These are phyloP conservation scores for Pyricularia sp. DNA, from an alignment of 2,329 filamentous ascomycete genomes.

Conservation along the genomic window DNA sequence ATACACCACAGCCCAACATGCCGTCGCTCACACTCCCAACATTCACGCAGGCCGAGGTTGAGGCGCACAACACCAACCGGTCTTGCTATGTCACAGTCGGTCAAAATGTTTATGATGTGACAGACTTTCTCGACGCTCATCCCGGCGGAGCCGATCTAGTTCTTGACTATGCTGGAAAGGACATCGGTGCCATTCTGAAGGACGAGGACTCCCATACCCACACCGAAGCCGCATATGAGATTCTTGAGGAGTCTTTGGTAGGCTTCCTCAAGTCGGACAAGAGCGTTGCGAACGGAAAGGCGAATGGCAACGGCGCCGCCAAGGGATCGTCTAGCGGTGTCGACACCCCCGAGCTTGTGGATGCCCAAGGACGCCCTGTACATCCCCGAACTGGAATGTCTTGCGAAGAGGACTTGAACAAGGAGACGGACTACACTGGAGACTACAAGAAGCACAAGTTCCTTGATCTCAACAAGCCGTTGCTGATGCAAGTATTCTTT, in stretches of 20 bases:
- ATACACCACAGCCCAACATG: constrained; percentile 38
- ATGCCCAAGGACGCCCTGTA: constrained; percentile 23
- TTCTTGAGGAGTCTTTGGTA: constrained; percentile 77
- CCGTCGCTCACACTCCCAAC: constrained; percentile 74
- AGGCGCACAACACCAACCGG: constrained; percentile 65
- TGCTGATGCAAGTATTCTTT: constrained; percentile 80
- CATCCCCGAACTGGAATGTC: constrained; percentile 78
- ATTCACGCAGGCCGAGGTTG: constrained; percentile 71
- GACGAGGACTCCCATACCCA: constrained; percentile 78
- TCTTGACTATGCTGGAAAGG: constrained; percentile 81
- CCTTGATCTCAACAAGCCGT: constrained; percentile 74
- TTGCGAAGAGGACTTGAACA: constrained; percentile 73
- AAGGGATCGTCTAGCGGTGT: constrained; percentile 23
- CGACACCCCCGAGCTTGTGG: constrained; percentile 23
- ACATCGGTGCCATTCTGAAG: constrained; percentile 72
- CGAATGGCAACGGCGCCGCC: constrained; percentile 23
- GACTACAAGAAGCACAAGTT: constrained; percentile 94
- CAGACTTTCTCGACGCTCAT: constrained; percentile 81
- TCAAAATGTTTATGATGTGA: constrained; percentile 88
- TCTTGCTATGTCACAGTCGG: constrained; percentile 93
- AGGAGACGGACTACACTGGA: constrained; percentile 64
- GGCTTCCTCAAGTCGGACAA: constrained; percentile 65
- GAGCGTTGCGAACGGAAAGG: constrained; percentile 21
- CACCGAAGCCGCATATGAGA: constrained; percentile 90
- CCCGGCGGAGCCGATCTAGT: constrained; percentile 85